phyloP scores from a whole-genome alignment of 176 grass and related monocot genomes.

The Avena insularis region DNA sequence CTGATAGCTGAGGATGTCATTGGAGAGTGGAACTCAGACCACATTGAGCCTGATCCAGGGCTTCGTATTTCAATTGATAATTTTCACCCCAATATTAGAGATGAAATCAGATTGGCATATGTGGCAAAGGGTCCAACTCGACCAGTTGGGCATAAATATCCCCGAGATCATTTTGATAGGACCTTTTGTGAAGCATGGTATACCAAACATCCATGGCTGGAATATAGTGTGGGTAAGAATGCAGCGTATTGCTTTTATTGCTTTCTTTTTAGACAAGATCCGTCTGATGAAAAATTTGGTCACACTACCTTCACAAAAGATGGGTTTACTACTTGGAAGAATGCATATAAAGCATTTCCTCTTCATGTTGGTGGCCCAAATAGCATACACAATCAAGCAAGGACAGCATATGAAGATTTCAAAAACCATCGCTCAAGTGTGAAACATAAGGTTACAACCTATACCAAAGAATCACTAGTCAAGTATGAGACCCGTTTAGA shows the following conservation, averaged over 20 bases:
- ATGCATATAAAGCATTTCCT: background rate
- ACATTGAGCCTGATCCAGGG: too few species aligned
- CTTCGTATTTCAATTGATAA: too few species aligned
- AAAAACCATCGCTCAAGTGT: background rate
- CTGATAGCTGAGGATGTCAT: too few species aligned
- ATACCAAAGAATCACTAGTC: background rate
- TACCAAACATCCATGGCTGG: too few species aligned
- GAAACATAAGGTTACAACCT: background rate
- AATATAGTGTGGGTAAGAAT: too few species aligned
- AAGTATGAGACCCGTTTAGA: conserved; percentile 14
- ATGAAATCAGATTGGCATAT: background rate
- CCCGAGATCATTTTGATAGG: too few species aligned
- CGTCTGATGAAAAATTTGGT: too few species aligned
- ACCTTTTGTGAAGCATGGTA: too few species aligned
- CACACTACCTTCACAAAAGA: too few species aligned
- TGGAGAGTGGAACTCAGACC: too few species aligned
- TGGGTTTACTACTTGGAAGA: background rate
- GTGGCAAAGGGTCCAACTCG: background rate
- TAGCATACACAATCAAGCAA: conserved; percentile 10
- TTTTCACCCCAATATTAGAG: background rate
- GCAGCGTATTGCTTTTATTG: background rate
- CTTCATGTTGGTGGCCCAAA: background rate
- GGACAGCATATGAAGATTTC: background rate
- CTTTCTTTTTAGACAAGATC: too few species aligned
- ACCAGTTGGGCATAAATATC: background rate